phyloP scores from a whole-genome alignment of 306 rosid species.

The Corylus avellana region DNA sequence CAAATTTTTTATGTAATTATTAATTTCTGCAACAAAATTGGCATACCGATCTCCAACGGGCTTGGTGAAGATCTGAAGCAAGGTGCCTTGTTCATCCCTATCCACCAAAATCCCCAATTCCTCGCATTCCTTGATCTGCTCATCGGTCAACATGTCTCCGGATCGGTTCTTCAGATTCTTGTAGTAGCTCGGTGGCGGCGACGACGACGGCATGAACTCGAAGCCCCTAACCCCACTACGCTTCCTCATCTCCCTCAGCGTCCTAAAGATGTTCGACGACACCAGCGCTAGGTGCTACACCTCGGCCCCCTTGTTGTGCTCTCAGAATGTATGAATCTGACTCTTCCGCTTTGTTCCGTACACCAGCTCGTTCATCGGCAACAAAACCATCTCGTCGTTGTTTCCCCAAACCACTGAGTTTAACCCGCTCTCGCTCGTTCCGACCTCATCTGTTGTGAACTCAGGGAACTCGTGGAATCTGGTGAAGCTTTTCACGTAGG shows the following conservation, averaged over 20 bases:
- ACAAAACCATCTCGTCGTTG: conserved; percentile 70
- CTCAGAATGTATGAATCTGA: conserved; percentile 85
- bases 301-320: conserved; percentile 92
- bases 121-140: conserved; percentile 76
- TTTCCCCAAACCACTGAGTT: conserved; percentile 75
- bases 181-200: conserved; percentile 85
- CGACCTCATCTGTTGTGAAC: conserved; percentile 91
- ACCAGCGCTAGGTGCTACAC: conserved; percentile 76
- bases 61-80: conserved; percentile 93
- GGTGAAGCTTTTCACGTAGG: conserved; percentile 57
- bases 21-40: too few species aligned
- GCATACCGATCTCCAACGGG: conserved; percentile 83
- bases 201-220: conserved; percentile 75
- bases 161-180: conserved; percentile 62
- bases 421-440: conserved; percentile 87
- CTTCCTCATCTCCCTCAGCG: conserved; percentile 80
- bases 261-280: conserved; percentile 61
- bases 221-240: conserved; percentile 71
- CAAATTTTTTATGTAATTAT: too few species aligned
- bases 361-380: conserved; percentile 88
- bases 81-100: conserved; percentile 83
- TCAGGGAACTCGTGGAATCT: conserved; percentile 95
- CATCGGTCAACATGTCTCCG: conserved; percentile 67
- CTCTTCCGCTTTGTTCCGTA: conserved; percentile 85
- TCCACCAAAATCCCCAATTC: conserved; percentile 93